Conservation (phyloP, 192 early-diverging fungal species). For the Coemansia sp. region DNA sequence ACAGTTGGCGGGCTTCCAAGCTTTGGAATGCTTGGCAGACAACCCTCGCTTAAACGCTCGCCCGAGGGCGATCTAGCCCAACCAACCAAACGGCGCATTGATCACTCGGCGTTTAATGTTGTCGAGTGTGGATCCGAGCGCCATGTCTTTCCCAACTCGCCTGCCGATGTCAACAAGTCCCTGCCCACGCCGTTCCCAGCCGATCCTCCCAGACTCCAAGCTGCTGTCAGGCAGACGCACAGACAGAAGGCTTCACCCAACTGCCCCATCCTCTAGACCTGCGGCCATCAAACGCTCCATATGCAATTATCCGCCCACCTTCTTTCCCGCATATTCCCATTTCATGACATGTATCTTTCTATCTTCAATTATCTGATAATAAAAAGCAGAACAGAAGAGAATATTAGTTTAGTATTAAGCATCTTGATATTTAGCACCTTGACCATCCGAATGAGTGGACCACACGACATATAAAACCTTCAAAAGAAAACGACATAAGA, state of each 20-base stretch:
- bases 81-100: constrained; percentile 8
- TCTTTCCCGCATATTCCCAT: no score
- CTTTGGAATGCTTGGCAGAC: constrained; percentile 1
- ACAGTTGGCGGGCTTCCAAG: not conserved
- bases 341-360: no score
- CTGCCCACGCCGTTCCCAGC: constrained; percentile 20
- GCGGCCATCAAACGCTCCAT: not conserved
- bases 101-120: constrained; percentile 7
- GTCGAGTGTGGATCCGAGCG: constrained; percentile 9
- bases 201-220: constrained; percentile 10
- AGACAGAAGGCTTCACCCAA: not conserved
- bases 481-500: no score
- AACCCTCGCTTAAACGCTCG: not conserved
- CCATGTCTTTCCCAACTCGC: constrained; percentile 5
- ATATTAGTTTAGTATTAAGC: no score
- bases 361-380: no score
- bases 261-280: constrained; percentile 26
- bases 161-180: constrained; percentile 33
- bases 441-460: no score
- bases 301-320: no score
- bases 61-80: not conserved
- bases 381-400: no score
- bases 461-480: no score
- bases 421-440: no score
- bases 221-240: constrained; percentile 10